A percentile compares a stretch with the other conserved stretches of the same genome.
These are phyloP conservation scores for Komagataella kurtzmanii DNA, from an alignment of 805 yeast species.

Conservation along the genomic window DNA sequence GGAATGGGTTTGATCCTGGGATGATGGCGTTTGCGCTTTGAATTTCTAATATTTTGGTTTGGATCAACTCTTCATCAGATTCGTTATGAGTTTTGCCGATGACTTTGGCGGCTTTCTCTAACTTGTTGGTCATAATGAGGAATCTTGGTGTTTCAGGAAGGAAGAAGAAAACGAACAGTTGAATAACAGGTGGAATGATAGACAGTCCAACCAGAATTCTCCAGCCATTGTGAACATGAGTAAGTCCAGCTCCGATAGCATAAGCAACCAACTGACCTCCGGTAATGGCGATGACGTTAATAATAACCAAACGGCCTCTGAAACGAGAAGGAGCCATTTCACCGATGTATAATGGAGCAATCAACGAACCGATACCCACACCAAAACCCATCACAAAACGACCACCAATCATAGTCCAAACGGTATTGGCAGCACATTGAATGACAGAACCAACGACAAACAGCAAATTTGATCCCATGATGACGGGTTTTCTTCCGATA, in stretches of 20 bases:
- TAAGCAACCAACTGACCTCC: constrained; percentile 94
- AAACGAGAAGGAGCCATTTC: constrained; percentile 89
- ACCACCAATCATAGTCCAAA: constrained; percentile 89
- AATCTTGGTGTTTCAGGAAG: constrained; percentile 94
- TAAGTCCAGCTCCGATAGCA: constrained; percentile 83
- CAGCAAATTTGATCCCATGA: constrained; percentile 70
- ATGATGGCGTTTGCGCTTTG: constrained; percentile 28
- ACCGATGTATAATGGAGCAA: constrained; percentile 86
- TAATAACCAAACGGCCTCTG: constrained; percentile 82
- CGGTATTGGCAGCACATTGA: constrained; percentile 68
- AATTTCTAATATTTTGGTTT: constrained; percentile 57
- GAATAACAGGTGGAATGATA: constrained; percentile 74
- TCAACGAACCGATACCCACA: constrained; percentile 87
- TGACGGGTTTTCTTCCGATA: constrained; percentile 74
- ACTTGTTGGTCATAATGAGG: constrained; percentile 57
- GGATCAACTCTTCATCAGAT: constrained; percentile 51
- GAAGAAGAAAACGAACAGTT: constrained; percentile 64
- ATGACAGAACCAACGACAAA: constrained; percentile 77
- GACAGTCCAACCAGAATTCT: constrained; percentile 84
- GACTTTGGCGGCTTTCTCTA: constrained; percentile 55
- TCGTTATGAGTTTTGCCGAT: constrained; percentile 47
- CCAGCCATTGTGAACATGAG: constrained; percentile 75
- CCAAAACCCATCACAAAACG: constrained; percentile 92
- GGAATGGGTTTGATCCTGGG: constrained; percentile 31
- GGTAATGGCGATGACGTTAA: constrained; percentile 82